Percentiles rank a stretch among this genome's conserved stretches.
These are phyloP conservation scores for Peronospora tabacina DNA, from an alignment of 352 stramenopile species.

Conservation along the genomic window DNA sequence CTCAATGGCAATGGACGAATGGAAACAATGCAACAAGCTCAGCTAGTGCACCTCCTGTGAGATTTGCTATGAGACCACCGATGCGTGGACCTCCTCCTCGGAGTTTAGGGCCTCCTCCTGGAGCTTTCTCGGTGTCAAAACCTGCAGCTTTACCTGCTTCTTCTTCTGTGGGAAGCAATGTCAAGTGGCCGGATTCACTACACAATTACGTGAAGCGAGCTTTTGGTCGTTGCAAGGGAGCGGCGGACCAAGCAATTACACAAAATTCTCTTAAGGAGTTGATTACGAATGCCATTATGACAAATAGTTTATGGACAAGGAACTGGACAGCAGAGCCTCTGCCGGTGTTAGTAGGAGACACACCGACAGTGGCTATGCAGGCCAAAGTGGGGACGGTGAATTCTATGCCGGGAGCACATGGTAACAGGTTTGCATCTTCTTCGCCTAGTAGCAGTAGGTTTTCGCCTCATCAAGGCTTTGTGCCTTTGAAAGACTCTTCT, in stretches of 20 bases:
- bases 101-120: conserved; percentile 15
- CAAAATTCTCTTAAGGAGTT: conserved; percentile 75
- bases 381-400: conserved; percentile 17
- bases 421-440: conserved; percentile 18
- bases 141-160: conserved; percentile 9
- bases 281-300: conserved; percentile 81
- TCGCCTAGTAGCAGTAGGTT: conserved; percentile 25
- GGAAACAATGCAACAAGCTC: conserved; percentile 19
- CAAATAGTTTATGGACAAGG: conserved; percentile 76
- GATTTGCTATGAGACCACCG: conserved; percentile 33
- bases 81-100: conserved; percentile 14
- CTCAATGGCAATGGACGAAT: conserved; percentile 68
- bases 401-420: conserved; percentile 8
- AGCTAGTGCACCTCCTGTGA: conserved; percentile 32
- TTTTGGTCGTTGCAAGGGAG: conserved; percentile 70
- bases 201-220: conserved; percentile 84
- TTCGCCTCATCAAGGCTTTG: conserved; percentile 30
- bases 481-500: conserved; percentile 38
- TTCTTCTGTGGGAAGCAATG: conserved; percentile 27
- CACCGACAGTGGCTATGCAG: conserved; percentile 19
- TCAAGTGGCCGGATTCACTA: conserved; percentile 77
- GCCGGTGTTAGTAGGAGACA: conserved; percentile 57
- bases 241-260: conserved; percentile 64
- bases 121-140: conserved; percentile 7
- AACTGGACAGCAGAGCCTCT: conserved; percentile 76